phyloP scores from a whole-genome alignment of 352 stramenopile genomes.

The Phytophthora cactorum region DNA sequence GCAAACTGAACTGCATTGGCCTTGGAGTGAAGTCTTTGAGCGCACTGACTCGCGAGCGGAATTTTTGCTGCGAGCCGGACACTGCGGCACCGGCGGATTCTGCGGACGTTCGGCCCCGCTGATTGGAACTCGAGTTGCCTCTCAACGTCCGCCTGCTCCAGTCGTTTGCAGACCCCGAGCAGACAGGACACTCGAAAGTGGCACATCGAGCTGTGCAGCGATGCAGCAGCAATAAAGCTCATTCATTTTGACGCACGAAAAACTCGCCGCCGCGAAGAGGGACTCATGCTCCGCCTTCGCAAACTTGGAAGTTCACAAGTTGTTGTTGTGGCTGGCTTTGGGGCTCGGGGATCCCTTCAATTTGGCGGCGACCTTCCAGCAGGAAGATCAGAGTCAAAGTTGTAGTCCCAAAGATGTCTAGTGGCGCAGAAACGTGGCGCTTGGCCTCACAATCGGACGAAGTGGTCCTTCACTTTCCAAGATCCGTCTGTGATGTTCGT shows the following conservation, averaged over 20 bases:
- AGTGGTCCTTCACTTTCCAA: slow-evolving; percentile 17
- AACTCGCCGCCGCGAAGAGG: neutral
- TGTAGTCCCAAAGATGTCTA: slow-evolving; percentile 10
- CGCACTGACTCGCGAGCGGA: neutral
- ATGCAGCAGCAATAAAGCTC: slow-evolving; percentile 7
- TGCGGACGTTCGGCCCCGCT: slow-evolving; percentile 21
- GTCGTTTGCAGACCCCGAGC: slow-evolving; percentile 26
- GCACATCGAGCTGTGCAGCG: slow-evolving; percentile 15
- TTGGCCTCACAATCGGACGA: slow-evolving; percentile 22
- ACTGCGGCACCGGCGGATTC: slow-evolving; percentile 11
- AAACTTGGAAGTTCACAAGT: neutral
- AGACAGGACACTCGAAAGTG: slow-evolving; percentile 31
- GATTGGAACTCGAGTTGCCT: slow-evolving; percentile 24
- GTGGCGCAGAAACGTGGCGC: slow-evolving; percentile 3
- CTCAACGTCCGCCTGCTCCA: slow-evolving; percentile 23
- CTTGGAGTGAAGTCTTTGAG: neutral
- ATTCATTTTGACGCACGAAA: neutral
- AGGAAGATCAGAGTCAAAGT: neutral
- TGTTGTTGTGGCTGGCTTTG: slow-evolving; percentile 7
- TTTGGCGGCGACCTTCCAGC: slow-evolving; percentile 15
- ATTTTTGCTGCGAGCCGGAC: slow-evolving; percentile 18
- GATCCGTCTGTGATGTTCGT: slow-evolving; percentile 6
- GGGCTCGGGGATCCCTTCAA: slow-evolving; percentile 12
- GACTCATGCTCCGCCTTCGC: neutral
- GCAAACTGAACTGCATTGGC: neutral